These are phyloP conservation scores for Chrysosphaeria jannelii DNA, from an alignment of 2,329 filamentous ascomycete species.

Conservation along the genomic window DNA sequence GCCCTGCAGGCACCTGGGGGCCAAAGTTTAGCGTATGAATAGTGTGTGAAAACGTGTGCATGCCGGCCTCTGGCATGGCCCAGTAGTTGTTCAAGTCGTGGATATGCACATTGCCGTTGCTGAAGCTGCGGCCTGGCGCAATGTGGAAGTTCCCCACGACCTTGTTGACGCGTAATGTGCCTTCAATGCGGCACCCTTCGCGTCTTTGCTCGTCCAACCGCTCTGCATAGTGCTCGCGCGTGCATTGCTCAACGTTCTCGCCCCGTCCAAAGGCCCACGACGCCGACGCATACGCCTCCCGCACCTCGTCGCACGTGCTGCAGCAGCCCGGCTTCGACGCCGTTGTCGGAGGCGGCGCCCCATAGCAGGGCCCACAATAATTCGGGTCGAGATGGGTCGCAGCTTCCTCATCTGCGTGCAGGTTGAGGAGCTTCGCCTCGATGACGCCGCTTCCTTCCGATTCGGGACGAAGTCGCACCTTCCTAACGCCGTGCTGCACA, in stretches of 20 bases:
- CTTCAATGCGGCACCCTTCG: constrained; percentile 87
- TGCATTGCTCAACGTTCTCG: constrained; percentile 80
- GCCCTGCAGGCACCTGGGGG: constrained; percentile 52
- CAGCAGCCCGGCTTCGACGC: constrained; percentile 70
- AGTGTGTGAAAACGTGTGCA: constrained; percentile 67
- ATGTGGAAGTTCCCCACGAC: constrained; percentile 97
- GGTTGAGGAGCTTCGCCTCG: constrained; percentile 33
- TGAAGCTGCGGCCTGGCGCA: constrained; percentile 85
- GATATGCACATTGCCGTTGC: constrained; percentile 85
- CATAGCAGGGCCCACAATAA: constrained; percentile 88
- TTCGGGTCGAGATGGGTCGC: constrained; percentile 58
- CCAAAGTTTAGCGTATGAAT: constrained; percentile 83
- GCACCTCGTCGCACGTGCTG: constrained; percentile 87
- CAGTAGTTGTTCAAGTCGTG: constrained; percentile 95
- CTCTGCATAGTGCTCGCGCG: constrained; percentile 78
- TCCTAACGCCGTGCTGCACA: constrained; percentile 73
- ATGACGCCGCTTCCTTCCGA: constrained; percentile 49
- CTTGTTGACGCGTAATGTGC: constrained; percentile 83
- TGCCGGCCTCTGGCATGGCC: constrained; percentile 32
- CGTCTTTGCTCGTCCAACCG: constrained; percentile 61
- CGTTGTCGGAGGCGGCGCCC: constrained; percentile 40
- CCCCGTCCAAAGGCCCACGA: constrained; percentile 88
- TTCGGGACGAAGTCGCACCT: constrained; percentile 48
- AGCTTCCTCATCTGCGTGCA: constrained; percentile 38
- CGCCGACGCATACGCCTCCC: constrained; percentile 68